A percentile compares a stretch with the other conserved stretches of the same genome.
phyloP scores from a whole-genome alignment of 495 filamentous ascomycete species.

The Penicillium argentinense region DNA sequence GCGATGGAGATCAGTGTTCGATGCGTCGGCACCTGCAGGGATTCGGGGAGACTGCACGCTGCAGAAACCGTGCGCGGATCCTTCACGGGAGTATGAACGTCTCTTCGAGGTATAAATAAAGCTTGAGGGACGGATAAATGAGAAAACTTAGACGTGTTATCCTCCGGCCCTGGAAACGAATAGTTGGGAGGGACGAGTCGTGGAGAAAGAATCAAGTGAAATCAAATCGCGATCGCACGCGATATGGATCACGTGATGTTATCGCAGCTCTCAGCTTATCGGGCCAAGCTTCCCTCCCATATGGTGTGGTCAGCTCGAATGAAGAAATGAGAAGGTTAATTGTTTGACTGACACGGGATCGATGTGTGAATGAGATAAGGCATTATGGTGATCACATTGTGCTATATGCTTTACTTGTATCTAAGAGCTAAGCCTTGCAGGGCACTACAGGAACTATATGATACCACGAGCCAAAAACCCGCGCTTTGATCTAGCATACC shows the following conservation, averaged over 20 bases:
- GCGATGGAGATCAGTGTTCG: neutral
- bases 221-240: constrained; percentile 19
- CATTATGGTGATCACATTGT: neutral
- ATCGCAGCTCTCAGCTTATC: neutral
- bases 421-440: too few species aligned
- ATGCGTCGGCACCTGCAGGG: constrained; percentile 10
- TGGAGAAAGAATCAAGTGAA: constrained; percentile 10
- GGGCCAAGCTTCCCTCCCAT: too few species aligned
- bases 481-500: constrained; percentile 22
- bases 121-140: neutral
- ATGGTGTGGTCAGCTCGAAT: too few species aligned
- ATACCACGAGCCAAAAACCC: neutral
- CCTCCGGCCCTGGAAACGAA: constrained; percentile 3
- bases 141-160: neutral
- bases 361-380: too few species aligned
- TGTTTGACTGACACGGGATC: too few species aligned
- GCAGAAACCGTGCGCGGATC: constrained; percentile 3
- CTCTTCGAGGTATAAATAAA: neutral
- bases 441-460: neutral
- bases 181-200: constrained; percentile 1
- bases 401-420: too few species aligned
- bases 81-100: neutral
- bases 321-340: too few species aligned
- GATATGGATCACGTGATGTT: constrained; percentile 24
- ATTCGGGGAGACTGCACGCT: constrained; percentile 11